Base-by-base conservation (phyloP, 202 grass and related monocot genomes). In the Digitaria exilis region DNA sequence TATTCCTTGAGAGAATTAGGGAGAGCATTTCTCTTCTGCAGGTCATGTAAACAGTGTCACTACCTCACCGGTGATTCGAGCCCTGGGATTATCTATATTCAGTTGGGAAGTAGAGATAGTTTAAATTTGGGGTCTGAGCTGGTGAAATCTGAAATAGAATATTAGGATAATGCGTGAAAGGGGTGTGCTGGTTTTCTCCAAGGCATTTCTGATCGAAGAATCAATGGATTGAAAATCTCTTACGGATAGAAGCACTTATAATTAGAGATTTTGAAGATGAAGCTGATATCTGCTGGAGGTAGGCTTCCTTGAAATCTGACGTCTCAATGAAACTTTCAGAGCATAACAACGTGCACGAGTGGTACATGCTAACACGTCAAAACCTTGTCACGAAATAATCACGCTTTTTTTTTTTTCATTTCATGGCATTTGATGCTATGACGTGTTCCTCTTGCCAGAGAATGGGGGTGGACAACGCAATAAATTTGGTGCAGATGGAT, bases 371-470 rank as follows among this genome's bases (percentile, higher is more conserved):
- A 75, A 73, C 70, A 55, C 30, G 6, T 62, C 48, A 28, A 72
- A 70, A 81, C 61, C 59, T 58, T 90, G 37, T 86, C 57, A 60
- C 69, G 29, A 81, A 71, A 75, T 60, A 84, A 44, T 48, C 31
- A 8, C 17, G 9, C n/a, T n/a, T 50, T 32, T 28, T 13, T n/a
- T n/a, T n/a, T 22, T 24, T 19, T 9, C 42, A 19, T 39, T 77
- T 94, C 84, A 48, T 87, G 44, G 74, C 75, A 81, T 92, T 95
- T 95, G 89, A 95, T 95, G 57, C 85, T 90, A 25, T 92, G 73
- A 22, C 83, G 65, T 92, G 85, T 88, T 95, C 75, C 82, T 95
- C 75, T 95, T 95, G 85, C 89, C 92, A 92, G 82, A 90, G 64
- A 90, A 84, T 54, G 75, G 84, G 88, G 66, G 44, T 84, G 62